These are phyloP conservation scores for Heliocybe sulcata DNA, from an alignment of 1,284 basidiomycete genomes.

Conservation along the genomic window DNA sequence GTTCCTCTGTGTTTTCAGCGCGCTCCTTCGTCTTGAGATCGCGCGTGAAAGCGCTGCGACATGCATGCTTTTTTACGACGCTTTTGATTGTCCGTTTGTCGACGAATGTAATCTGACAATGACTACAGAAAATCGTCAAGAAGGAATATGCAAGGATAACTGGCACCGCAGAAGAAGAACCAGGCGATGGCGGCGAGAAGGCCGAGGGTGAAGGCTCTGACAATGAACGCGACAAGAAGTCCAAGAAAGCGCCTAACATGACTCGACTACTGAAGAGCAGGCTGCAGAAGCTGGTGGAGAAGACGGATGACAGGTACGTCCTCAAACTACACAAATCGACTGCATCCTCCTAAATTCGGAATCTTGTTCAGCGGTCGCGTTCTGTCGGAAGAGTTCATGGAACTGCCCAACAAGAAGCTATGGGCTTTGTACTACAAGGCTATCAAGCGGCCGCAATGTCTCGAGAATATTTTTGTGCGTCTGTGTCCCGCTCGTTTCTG, in stretches of 20 bases:
- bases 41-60: too few species aligned
- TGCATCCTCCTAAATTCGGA: slow-evolving; percentile 2
- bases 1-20: neutral
- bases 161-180: slow-evolving; percentile 33
- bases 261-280: slow-evolving; percentile 54
- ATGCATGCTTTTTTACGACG: too few species aligned
- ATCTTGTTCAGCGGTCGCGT: slow-evolving; percentile 47
- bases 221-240: slow-evolving; percentile 38
- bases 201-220: slow-evolving; percentile 27
- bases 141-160: slow-evolving; percentile 57
- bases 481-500: neutral
- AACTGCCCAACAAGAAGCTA: slow-evolving; percentile 69
- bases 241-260: slow-evolving; percentile 59
- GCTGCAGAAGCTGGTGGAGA: slow-evolving; percentile 63
- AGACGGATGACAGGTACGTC: slow-evolving; percentile 52
- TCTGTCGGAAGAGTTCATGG: slow-evolving; percentile 75
- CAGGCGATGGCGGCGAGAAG: slow-evolving; percentile 18
- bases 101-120: neutral
- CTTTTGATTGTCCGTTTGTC: too few species aligned
- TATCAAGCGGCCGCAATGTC: slow-evolving; percentile 78
- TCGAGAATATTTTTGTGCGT: slow-evolving; percentile 75
- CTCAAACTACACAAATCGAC: neutral
- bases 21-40: too few species aligned
- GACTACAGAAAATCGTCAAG: slow-evolving; percentile 57
- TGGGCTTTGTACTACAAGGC: slow-evolving; percentile 85